A percentile compares a stretch with the other conserved stretches of the same genome.
Evolutionary conservation across 805 yeast species (phyloP).

Genomic region (Candida mattraensis): DNA sequence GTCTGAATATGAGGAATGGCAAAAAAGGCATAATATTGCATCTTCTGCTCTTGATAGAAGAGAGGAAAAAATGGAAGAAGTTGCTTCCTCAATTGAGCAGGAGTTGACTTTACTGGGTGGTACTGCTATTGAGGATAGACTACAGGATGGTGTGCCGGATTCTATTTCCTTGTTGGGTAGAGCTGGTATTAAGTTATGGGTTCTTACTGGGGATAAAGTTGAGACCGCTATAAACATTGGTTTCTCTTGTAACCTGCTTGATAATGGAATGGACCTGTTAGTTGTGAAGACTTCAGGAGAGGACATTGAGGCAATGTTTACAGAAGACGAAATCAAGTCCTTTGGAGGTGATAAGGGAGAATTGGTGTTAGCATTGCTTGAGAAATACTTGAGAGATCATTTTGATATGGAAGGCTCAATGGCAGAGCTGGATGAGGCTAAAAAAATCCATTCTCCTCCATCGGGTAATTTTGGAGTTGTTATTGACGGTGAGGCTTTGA

Average conservation of each 20-base stretch:
- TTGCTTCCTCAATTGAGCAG: slow-evolving; percentile 71
- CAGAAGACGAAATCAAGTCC: slow-evolving; percentile 27
- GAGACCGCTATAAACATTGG: slow-evolving; percentile 89
- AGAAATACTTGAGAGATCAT: slow-evolving; percentile 51
- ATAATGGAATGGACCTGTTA: slow-evolving; percentile 72
- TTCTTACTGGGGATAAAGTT: slow-evolving; percentile 84
- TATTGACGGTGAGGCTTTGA: slow-evolving; percentile 79
- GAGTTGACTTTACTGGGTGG: slow-evolving; percentile 71
- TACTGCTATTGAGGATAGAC: slow-evolving; percentile 82
- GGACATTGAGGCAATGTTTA: slow-evolving; percentile 47
- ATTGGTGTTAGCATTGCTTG: slow-evolving; percentile 48
- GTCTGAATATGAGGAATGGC: slow-evolving; percentile 65
- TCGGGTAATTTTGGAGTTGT: slow-evolving; percentile 65
- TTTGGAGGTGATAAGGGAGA: slow-evolving; percentile 23
- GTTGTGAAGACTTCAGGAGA: slow-evolving; percentile 61
- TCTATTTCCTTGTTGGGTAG: slow-evolving; percentile 65
- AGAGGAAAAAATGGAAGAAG: slow-evolving; percentile 71
- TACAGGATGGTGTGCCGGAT: slow-evolving; percentile 87
- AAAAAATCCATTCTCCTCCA: slow-evolving; percentile 66
- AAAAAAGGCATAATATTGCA: slow-evolving; percentile 59
- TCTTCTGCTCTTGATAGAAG: slow-evolving; percentile 59
- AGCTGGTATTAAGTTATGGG: slow-evolving; percentile 87
- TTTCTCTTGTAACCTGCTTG: slow-evolving; percentile 75
- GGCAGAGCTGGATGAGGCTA: slow-evolving; percentile 56
- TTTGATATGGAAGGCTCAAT: slow-evolving; percentile 59